phyloP scores from a whole-genome alignment of 164 flowering plant genomes.

The Paratinospora sagittata region DNA sequence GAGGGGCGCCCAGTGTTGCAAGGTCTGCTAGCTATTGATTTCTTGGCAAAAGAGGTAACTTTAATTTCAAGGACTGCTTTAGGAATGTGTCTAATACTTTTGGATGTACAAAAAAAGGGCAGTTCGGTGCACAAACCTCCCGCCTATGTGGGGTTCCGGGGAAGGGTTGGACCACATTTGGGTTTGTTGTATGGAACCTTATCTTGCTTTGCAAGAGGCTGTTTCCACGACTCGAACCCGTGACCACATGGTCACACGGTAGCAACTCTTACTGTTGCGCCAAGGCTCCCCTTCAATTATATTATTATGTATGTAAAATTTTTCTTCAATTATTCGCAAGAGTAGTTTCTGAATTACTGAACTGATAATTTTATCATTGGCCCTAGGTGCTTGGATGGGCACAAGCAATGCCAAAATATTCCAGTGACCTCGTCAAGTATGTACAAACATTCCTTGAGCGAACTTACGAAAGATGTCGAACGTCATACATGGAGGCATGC shows the following conservation, averaged over 20 bases:
- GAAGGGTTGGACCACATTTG: too few relatives aligned
- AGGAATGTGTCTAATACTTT: neutral
- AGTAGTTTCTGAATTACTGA: neutral
- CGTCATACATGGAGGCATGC: slow-evolving; percentile 94
- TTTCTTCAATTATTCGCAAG: neutral
- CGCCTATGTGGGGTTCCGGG: too few relatives aligned
- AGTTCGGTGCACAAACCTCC: too few relatives aligned
- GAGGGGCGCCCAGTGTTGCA: slow-evolving; percentile 95
- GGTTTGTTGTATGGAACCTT: too few relatives aligned
- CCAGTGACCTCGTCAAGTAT: slow-evolving; percentile 82
- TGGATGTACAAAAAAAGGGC: neutral
- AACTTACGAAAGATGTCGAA: slow-evolving; percentile 94
- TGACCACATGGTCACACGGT: too few relatives aligned
- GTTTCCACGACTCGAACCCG: too few relatives aligned
- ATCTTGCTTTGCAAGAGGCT: too few relatives aligned
- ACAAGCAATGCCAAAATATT: slow-evolving; percentile 97
- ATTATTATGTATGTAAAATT: neutral
- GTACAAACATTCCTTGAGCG: slow-evolving; percentile 96
- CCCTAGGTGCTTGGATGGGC: slow-evolving; percentile 97
- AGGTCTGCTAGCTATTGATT: slow-evolving; percentile 93
- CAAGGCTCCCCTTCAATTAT: too few relatives aligned
- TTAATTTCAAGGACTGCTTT: neutral
- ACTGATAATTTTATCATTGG: slow-evolving; percentile 5
- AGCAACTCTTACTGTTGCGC: too few relatives aligned
- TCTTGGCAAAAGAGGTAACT: slow-evolving; percentile 78